Evolutionary conservation across 208 protist species (phyloP), one percentile per base, ranked within the genome.

Genomic region (Trypanosoma melophagium): DNA sequence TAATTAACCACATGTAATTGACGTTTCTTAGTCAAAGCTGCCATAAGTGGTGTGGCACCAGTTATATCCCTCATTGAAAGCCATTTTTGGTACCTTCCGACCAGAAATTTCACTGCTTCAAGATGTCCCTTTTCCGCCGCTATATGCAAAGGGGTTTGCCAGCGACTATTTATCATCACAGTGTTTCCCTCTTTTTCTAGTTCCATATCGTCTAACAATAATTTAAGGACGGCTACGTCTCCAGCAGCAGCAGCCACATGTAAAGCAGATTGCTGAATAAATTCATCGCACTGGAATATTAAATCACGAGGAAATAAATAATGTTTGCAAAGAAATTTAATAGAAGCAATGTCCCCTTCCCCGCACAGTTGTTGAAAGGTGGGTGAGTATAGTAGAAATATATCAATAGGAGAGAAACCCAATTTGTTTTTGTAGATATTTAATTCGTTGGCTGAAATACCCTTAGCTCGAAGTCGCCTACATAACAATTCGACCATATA

Each of bases 131-230:
- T 19, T 52, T 67, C 71, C 8, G 76, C 87, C 38, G 88, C 87
- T 25, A 88, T 24, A 70, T 96, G 90, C 59, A 96, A 60, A 10
- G 90, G 88, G 3, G 79, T 94, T 61, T 92, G 82, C 38, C 60
- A 44, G 0, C 81, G 83, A 10, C 56, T 75, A 54, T 96, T 85
- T 21, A 79, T 57, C 35, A 87, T 31, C n/a, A 24, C 7, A 53
- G 64, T 60, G 25, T 62, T 62, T 25, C 38, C 51, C 28, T 12
- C 25, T 41, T 40, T n/a, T 40, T 35, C 44, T 19, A 79, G 31
- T 12, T 49, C 25, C 42, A 95, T 51, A 17, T 95, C 83, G 31
- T 86, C 72, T 22, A 84, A 42, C 21, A 93, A 57, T 60, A 82
- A 88, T 42, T 67, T 66, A 35, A 95, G 44, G 9, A 90, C 76